Percentiles rank a stretch among this genome's conserved stretches.
These are phyloP conservation scores for Xylaria digitata DNA, from an alignment of 2,329 filamentous ascomycete species.

Conservation along the genomic window DNA sequence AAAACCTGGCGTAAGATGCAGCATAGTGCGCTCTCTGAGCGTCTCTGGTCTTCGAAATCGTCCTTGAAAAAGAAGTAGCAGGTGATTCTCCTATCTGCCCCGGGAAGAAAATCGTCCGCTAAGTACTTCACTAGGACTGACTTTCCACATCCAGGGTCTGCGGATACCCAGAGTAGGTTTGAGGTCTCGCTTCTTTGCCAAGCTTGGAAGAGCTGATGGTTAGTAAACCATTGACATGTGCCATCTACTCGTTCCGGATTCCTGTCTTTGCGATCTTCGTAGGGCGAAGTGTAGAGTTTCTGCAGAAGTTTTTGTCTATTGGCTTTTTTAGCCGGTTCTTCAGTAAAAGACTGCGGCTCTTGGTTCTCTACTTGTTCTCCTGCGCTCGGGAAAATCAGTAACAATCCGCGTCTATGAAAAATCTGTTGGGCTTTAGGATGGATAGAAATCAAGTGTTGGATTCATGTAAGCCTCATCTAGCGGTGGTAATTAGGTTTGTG, in stretches of 20 bases:
- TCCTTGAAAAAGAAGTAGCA: conserved; percentile 62
- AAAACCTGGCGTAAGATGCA: conserved; percentile 54
- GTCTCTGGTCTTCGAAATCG: conserved; percentile 49
- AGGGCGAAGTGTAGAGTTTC: conserved; percentile 5
- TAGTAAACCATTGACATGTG: conserved; percentile 21
- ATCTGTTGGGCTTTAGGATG: too few relatives aligned
- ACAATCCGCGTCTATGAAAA: too few relatives aligned
- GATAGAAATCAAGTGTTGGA: too few relatives aligned
- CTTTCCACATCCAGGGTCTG: conserved; percentile 58
- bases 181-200: conserved; percentile 14
- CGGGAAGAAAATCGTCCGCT: conserved; percentile 47
- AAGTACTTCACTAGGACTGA: conserved; percentile 56
- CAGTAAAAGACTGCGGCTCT: too few relatives aligned
- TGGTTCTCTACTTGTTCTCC: too few relatives aligned
- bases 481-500: too few relatives aligned
- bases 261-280: conserved; percentile 18
- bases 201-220: background rate
- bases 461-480: too few relatives aligned
- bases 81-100: conserved; percentile 32
- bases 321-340: too few relatives aligned
- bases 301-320: background rate
- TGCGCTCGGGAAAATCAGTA: too few relatives aligned
- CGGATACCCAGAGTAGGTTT: conserved; percentile 37
- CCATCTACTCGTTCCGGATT: conserved; percentile 13
- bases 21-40: conserved; percentile 6